phyloP scores from a whole-genome alignment of 495 filamentous ascomycete genomes.

The Penicillium alfredii region DNA sequence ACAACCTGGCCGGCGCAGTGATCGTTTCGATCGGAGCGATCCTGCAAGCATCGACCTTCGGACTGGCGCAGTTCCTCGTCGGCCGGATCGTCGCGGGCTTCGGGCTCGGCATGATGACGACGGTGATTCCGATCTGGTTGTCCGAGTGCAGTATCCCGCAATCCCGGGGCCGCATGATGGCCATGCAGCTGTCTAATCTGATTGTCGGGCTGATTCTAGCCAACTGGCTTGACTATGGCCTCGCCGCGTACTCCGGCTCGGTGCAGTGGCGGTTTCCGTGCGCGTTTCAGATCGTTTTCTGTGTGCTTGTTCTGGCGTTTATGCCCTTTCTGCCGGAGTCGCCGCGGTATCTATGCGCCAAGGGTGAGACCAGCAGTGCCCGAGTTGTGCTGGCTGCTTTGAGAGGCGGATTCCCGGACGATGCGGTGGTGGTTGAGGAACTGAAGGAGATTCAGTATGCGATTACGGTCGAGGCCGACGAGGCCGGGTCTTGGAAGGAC shows the following conservation, averaged over 20 bases:
- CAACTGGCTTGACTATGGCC: slow-evolving; percentile 22
- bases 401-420: slow-evolving; percentile 8
- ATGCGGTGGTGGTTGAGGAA: slow-evolving; percentile 8
- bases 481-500: slow-evolving; percentile 14
- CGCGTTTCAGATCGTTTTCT: slow-evolving; percentile 54
- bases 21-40: slow-evolving; percentile 53
- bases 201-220: slow-evolving; percentile 15
- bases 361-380: slow-evolving; percentile 47
- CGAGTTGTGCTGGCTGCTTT: slow-evolving; percentile 47
- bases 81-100: slow-evolving; percentile 69
- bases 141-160: slow-evolving; percentile 60
- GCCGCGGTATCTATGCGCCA: slow-evolving; percentile 34
- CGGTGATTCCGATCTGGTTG: slow-evolving; percentile 65
- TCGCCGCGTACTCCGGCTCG: slow-evolving; percentile 6
- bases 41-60: slow-evolving; percentile 41
- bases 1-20: slow-evolving; percentile 54
- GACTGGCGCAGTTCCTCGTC: slow-evolving; percentile 51
- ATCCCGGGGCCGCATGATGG: slow-evolving; percentile 57
- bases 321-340: slow-evolving; percentile 27
- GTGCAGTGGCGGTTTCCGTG: slow-evolving; percentile 50
- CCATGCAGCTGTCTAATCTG: slow-evolving; percentile 26
- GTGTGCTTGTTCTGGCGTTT: slow-evolving; percentile 27
- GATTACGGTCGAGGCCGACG: slow-evolving; percentile 13
- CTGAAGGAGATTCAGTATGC: slow-evolving; percentile 16
- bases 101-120: slow-evolving; percentile 57